Conservation (phyloP, 2,329 filamentous ascomycete species). For the Exserohilum turcica region DNA sequence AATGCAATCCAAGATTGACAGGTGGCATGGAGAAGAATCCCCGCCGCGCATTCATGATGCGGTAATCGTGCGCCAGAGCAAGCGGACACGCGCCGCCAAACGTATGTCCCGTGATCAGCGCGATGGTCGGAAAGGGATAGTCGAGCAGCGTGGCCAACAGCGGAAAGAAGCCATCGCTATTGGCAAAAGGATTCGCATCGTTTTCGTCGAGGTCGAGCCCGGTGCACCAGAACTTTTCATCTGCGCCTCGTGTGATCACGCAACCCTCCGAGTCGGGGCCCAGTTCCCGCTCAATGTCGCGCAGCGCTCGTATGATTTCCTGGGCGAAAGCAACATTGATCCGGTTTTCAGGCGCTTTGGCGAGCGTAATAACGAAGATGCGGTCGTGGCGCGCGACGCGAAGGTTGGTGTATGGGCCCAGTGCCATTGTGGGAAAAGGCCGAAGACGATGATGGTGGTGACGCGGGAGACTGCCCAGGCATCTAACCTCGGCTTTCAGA, state of each 20-base stretch:
- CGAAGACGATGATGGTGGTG: neutral
- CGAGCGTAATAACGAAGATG: constrained; percentile 60
- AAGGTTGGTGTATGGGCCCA: constrained; percentile 50
- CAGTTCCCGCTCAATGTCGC: constrained; percentile 54
- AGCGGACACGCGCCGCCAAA: constrained; percentile 58
- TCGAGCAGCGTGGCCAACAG: constrained; percentile 56
- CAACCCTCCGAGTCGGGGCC: constrained; percentile 57
- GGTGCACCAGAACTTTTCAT: constrained; percentile 60
- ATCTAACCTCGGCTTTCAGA: neutral
- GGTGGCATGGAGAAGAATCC: constrained; percentile 53
- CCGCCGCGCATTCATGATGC: constrained; percentile 46
- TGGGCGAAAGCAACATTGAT: constrained; percentile 58
- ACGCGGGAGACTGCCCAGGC: neutral
- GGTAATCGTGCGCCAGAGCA: constrained; percentile 56
- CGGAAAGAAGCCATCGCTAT: constrained; percentile 63
- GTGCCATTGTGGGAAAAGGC: constrained; percentile 17
- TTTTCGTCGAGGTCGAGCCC: constrained; percentile 56
- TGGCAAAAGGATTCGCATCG: constrained; percentile 59
- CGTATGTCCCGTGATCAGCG: constrained; percentile 56
- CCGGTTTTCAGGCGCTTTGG: constrained; percentile 61
- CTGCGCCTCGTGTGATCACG: constrained; percentile 59
- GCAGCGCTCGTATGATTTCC: constrained; percentile 58
- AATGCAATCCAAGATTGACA: constrained; percentile 61
- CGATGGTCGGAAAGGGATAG: constrained; percentile 57
- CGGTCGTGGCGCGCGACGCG: constrained; percentile 54